Evolutionary conservation across 495 filamentous ascomycete genomes (phyloP).

Genomic region (Trichodelitschia bisporula): DNA sequence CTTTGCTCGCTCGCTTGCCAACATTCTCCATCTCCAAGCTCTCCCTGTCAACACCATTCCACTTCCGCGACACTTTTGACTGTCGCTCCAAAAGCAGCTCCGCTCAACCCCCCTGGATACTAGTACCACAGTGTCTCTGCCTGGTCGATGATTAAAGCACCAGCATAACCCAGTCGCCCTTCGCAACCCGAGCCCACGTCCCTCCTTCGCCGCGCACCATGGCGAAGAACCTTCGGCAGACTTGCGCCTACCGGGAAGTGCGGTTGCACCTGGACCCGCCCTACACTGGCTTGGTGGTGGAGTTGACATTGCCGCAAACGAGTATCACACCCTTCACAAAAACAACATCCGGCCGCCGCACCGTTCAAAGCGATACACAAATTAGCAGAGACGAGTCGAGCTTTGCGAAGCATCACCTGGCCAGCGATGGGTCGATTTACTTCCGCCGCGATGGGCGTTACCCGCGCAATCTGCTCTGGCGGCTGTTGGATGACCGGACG

Average conservation of each 20-base stretch:
- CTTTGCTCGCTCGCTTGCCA: too few relatives aligned
- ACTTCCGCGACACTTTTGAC: too few relatives aligned
- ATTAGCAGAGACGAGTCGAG: constrained; percentile 44
- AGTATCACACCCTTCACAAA: constrained; percentile 13
- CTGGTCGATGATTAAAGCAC: too few relatives aligned
- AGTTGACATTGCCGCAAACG: constrained; percentile 41
- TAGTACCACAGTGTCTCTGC: too few relatives aligned
- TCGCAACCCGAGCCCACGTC: too few relatives aligned
- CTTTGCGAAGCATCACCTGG: constrained; percentile 45
- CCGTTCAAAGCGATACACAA: constrained; percentile 18
- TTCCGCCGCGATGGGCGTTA: constrained; percentile 48
- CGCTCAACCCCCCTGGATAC: too few relatives aligned
- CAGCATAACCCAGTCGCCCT: too few relatives aligned
- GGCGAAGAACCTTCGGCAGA: too few relatives aligned
- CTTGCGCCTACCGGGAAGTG: constrained; percentile 84
- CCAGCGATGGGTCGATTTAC: constrained; percentile 61
- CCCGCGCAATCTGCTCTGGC: constrained; percentile 74
- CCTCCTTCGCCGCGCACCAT: too few relatives aligned
- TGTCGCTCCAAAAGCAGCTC: too few relatives aligned
- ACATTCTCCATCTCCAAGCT: too few relatives aligned
- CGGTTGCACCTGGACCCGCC: constrained; percentile 58
- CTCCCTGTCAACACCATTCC: too few relatives aligned
- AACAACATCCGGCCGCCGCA: constrained; percentile 12
- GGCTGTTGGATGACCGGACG: constrained; percentile 56
- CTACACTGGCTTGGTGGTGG: constrained; percentile 38